Evolutionary conservation across 2,329 filamentous ascomycete species (phyloP).

Genomic region (Colletotrichum gloeosporioides): DNA sequence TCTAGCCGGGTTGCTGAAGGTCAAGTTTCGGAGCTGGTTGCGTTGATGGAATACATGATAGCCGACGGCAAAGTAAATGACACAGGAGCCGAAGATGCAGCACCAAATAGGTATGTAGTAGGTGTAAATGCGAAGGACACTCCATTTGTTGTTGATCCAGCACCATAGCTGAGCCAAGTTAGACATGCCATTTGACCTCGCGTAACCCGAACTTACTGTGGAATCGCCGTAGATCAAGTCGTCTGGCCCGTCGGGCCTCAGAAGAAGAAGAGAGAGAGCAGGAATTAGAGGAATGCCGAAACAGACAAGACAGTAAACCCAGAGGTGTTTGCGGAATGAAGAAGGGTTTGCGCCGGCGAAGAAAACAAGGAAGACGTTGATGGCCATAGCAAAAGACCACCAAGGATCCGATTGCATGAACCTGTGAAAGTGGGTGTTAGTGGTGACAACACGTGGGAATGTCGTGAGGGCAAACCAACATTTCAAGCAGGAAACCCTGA

Average conservation of each 20-base stretch:
- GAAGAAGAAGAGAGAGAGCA: conserved; percentile 68
- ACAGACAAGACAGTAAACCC: conserved; percentile 72
- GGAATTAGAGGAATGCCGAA: conserved; percentile 76
- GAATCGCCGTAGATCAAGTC: conserved; percentile 57
- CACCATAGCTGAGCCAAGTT: conserved; percentile 58
- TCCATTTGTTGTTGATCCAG: conserved; percentile 62
- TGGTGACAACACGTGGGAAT: background rate
- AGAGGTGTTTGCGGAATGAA: conserved; percentile 74
- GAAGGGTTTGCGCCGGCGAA: conserved; percentile 66
- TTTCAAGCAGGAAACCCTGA: conserved; percentile 68
- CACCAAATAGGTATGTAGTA: conserved; percentile 69
- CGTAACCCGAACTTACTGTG: conserved; percentile 46
- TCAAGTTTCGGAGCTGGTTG: conserved; percentile 60
- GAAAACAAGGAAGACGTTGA: conserved; percentile 78
- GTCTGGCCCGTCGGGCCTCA: conserved; percentile 32
- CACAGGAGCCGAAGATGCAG: conserved; percentile 58
- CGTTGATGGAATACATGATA: conserved; percentile 65
- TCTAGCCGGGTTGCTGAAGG: conserved; percentile 47
- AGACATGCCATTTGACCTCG: background rate
- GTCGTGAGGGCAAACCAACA: conserved; percentile 54
- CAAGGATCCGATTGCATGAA: conserved; percentile 80
- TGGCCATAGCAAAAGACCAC: conserved; percentile 83
- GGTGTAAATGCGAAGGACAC: conserved; percentile 62
- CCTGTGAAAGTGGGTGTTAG: conserved; percentile 46
- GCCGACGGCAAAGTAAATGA: conserved; percentile 63